Base-by-base conservation (phyloP, 148 eudicot genomes). In the Silene latifolia region DNA sequence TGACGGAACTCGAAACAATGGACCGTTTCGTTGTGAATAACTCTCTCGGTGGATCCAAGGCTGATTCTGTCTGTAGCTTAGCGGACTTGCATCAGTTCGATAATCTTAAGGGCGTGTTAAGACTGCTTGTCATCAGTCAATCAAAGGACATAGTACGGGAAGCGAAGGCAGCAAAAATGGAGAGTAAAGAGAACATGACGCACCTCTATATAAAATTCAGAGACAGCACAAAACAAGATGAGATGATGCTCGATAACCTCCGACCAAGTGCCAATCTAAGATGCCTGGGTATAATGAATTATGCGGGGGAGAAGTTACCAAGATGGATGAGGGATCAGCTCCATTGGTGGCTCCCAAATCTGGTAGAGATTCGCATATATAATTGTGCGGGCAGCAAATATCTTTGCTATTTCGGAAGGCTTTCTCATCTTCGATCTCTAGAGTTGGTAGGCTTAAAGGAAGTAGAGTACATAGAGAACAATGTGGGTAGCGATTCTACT, bases 391-490 rank as follows among this genome's bases (percentile, higher is more conserved):
- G 10, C 0, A 53, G 72, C 32, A 54, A 2, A 19, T 13, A n/a
- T 18, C 14, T 66, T 7, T 63, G 76, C 76, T 63, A 67, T 54
- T 63, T 74, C 1, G 60, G 76, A 25, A 46, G 23, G 58, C 76
- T 74, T 17, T 68, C 76, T 47, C 59, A 62, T 24, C 69, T 74
- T 0, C 17, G 64, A 48, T 12, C 0, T 6, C 24, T 74, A 8
- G 8, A 1, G 0, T 15, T 75, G 6, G 20, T 2, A 0, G 11
- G 1, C 2, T 12, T 74, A 7, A 4, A 4, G 2, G 4, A 62
- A 21, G 68, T 74, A 61, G 77, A 74, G 51, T 74, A 63, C 71
- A 51, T 75, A 9, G 77, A 75, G 62, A 48, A 62, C 0, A 59
- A 12, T 51, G 10, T 12, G 17, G 46, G 12, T 56, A 12, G 29